A percentile compares a stretch with the other conserved stretches of the same genome.
phyloP scores from a whole-genome alignment of 768 basidiomycete species.

The Termitomyces sp. region DNA sequence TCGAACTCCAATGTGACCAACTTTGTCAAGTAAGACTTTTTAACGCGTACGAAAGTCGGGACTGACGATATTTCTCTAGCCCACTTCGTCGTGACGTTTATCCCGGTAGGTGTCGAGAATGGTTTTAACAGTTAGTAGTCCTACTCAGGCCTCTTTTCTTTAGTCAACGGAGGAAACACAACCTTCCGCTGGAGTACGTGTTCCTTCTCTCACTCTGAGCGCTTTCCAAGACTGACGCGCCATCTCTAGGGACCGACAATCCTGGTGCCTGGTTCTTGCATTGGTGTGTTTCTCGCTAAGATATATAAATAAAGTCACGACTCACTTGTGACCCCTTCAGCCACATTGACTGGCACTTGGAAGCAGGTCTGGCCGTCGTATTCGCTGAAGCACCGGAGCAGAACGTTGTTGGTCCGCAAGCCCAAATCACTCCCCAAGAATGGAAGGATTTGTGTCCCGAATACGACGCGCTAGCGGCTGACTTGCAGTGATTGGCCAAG shows the following conservation, averaged over 20 bases:
- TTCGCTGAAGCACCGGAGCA: conserved; percentile 24
- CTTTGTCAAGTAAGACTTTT: conserved; percentile 19
- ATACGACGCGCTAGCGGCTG: conserved; percentile 20
- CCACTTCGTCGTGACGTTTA: conserved; percentile 21
- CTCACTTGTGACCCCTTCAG: conserved; percentile 6
- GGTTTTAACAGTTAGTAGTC: too few relatives aligned
- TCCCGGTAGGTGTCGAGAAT: conserved; percentile 15
- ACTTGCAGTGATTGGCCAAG: conserved; percentile 17
- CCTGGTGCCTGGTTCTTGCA: conserved; percentile 55
- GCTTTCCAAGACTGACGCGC: background rate
- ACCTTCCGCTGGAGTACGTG: conserved; percentile 29
- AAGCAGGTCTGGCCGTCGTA: conserved; percentile 29
- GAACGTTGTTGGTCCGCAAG: conserved; percentile 21
- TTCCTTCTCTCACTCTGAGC: background rate
- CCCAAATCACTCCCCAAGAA: conserved; percentile 24
- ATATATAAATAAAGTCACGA: background rate
- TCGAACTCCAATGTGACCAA: conserved; percentile 18
- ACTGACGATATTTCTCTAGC: conserved; percentile 2
- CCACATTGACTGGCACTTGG: conserved; percentile 32
- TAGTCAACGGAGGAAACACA: conserved; percentile 28
- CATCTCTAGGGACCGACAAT: conserved; percentile 34
- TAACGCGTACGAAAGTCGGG: background rate
- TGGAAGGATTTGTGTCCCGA: conserved; percentile 24
- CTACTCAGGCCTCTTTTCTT: background rate
- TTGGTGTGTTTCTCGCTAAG: conserved; percentile 18